Percentiles rank a stretch among this genome's conserved stretches.
Conservation (phyloP, 116 monocot species). For the Dioscorea cayenensis region DNA sequence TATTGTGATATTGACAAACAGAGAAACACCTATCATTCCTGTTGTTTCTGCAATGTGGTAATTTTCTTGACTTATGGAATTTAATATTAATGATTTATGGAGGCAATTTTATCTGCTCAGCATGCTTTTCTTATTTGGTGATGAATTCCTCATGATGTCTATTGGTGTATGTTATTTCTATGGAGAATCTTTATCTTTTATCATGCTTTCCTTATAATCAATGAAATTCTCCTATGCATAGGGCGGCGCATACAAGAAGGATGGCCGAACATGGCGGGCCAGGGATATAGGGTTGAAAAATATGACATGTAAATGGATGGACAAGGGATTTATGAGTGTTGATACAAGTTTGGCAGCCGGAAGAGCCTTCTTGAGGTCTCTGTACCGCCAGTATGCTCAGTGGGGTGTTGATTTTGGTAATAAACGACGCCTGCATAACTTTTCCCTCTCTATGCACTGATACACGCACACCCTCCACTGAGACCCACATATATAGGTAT, state of each 20-base stretch:
- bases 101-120: not conserved
- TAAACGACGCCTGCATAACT: not conserved
- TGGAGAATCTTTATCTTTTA: not conserved
- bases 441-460: no score
- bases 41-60: not conserved
- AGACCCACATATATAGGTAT: no score
- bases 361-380: conserved; percentile 72
- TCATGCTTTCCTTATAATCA: not conserved
- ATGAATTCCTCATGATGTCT: no score
- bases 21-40: no score
- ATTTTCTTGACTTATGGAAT: not conserved
- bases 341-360: conserved; percentile 67
- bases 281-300: conserved; percentile 58
- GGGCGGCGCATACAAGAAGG: conserved; percentile 47
- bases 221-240: conserved; percentile 4
- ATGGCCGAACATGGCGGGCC: conserved; percentile 37
- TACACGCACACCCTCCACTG: no score
- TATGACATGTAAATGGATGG: conserved; percentile 76
- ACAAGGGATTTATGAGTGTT: conserved; percentile 90
- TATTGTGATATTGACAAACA: no score
- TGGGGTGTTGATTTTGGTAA: conserved; percentile 99
- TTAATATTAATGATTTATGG: not conserved
- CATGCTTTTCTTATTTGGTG: not conserved
- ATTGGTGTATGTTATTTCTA: no score
- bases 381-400: conserved; percentile 74